phyloP scores from a whole-genome alignment of 805 yeast genomes.

The Millerago galiae region DNA sequence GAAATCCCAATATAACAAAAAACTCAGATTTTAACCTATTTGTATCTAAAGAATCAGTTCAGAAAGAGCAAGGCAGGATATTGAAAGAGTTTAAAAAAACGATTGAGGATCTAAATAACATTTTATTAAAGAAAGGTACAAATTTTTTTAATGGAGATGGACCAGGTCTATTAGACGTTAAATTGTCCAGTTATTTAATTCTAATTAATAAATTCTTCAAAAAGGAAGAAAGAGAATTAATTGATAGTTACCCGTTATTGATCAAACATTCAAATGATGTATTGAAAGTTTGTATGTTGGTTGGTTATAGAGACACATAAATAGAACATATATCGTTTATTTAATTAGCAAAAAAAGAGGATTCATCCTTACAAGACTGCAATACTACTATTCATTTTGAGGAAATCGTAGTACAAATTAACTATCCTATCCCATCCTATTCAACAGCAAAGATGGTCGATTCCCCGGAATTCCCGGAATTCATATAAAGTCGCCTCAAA shows the following conservation, averaged over 20 bases:
- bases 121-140: constrained; percentile 14
- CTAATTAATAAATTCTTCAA: constrained; percentile 20
- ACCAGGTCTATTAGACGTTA: constrained; percentile 26
- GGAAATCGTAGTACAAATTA: too few species aligned
- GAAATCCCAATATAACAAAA: constrained; percentile 29
- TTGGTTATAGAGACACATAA: neutral
- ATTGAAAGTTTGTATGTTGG: neutral
- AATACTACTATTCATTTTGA: too few species aligned
- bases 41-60: constrained; percentile 7
- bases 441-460: too few species aligned
- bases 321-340: too few species aligned
- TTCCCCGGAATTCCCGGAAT: too few species aligned
- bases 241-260: neutral
- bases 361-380: too few species aligned
- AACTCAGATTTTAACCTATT: constrained; percentile 6
- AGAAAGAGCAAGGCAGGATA: constrained; percentile 15
- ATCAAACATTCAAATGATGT: neutral
- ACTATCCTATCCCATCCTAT: too few species aligned
- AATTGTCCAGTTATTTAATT: constrained; percentile 27
- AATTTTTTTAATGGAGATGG: constrained; percentile 12
- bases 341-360: too few species aligned
- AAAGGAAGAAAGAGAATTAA: neutral
- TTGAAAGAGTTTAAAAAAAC: constrained; percentile 19
- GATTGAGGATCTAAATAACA: constrained; percentile 20
- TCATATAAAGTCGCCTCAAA: constrained; percentile 3